Evolutionary conservation across 73 alveolate genomes (phyloP).

Genomic region (Tetrahymena borealis): DNA sequence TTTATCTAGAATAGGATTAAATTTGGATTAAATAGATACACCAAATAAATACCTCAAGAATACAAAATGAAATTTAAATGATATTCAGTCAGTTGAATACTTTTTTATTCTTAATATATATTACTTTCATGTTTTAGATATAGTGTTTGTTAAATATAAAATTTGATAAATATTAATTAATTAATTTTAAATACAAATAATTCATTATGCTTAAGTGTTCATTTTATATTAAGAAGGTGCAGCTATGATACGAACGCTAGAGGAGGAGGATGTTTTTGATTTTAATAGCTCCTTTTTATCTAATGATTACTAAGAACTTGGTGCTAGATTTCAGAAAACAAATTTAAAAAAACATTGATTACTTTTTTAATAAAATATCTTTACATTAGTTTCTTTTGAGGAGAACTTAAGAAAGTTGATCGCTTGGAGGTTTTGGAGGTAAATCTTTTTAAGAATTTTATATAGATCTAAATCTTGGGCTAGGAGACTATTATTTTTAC

Average conservation of each 20-base stretch:
- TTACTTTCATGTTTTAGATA: too few species aligned
- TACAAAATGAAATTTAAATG: too few species aligned
- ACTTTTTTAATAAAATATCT: neutral
- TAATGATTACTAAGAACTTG: neutral
- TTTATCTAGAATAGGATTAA: too few species aligned
- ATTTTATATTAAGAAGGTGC: neutral
- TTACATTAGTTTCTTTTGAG: neutral
- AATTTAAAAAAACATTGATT: neutral
- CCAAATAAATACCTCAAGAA: too few species aligned
- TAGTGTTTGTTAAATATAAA: too few species aligned
- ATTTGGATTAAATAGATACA: too few species aligned
- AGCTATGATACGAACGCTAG: neutral
- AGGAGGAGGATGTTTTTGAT: neutral
- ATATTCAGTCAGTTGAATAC: too few species aligned
- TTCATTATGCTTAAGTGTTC: neutral
- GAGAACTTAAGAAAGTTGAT: neutral
- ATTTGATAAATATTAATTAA: neutral
- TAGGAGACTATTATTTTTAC: neutral
- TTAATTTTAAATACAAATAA: neutral
- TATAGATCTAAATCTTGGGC: neutral
- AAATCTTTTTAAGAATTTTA: neutral
- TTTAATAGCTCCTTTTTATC: neutral
- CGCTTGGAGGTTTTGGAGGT: neutral
- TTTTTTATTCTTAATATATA: too few species aligned
- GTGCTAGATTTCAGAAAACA: neutral